phyloP scores from a whole-genome alignment of 257 asterid species.

The Capsicum pubescens region DNA sequence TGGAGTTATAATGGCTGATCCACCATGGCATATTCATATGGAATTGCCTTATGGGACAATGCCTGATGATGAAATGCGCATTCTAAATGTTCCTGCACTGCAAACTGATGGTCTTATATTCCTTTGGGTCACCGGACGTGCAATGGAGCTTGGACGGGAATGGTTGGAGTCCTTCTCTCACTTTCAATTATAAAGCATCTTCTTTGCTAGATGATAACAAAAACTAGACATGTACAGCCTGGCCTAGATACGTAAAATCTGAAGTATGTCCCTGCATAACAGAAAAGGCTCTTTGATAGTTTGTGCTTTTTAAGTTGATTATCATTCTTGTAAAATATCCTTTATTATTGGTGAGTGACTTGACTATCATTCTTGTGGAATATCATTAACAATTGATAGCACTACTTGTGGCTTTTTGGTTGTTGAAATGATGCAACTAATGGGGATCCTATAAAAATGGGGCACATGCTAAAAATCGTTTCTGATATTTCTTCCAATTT shows the following conservation, averaged over 20 bases:
- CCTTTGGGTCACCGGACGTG: conserved; percentile 99
- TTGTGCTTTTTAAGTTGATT: background rate
- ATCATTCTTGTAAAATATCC: conserved; percentile 6
- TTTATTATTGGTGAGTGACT: background rate
- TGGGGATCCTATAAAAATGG: background rate
- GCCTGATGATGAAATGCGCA: conserved; percentile 99
- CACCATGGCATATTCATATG: conserved; percentile 99
- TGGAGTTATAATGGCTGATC: conserved; percentile 99
- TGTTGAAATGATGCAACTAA: background rate
- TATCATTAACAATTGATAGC: background rate
- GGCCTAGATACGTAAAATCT: background rate
- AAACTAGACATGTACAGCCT: background rate
- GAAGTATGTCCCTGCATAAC: background rate
- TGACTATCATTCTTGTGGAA: background rate
- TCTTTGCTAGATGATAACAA: background rate
- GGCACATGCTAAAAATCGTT: background rate
- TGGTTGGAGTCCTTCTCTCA: conserved; percentile 51
- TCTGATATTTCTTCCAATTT: background rate
- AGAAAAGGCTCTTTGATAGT: background rate
- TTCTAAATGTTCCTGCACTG: conserved; percentile 93
- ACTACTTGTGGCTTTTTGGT: background rate
- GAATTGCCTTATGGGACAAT: conserved; percentile 99
- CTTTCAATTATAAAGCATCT: background rate
- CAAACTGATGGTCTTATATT: conserved; percentile 97
- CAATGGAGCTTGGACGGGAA: conserved; percentile 99